These are phyloP conservation scores for Neoscytalidium dimidiatum DNA, from an alignment of 2,329 filamentous ascomycete species.

Conservation along the genomic window DNA sequence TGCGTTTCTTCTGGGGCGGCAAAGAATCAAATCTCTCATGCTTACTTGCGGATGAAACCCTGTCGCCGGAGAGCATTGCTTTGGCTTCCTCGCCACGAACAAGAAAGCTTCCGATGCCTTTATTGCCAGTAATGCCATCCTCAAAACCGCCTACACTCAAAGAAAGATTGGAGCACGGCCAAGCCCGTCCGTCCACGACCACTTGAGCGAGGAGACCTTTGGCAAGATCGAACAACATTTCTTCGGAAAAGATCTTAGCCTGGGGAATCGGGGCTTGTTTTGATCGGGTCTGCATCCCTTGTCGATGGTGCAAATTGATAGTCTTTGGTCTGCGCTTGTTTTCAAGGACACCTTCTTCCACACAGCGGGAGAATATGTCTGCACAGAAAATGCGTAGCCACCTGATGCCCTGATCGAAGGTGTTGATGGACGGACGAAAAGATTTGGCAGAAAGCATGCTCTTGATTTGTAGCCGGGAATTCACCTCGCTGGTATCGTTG, in stretches of 20 bases:
- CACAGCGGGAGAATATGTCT: constrained; percentile 85
- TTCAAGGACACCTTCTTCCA: constrained; percentile 88
- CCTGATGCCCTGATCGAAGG: constrained; percentile 71
- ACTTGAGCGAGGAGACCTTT: constrained; percentile 77
- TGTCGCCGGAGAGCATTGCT: constrained; percentile 37
- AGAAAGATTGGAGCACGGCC: constrained; percentile 90
- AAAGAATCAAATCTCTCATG: neutral
- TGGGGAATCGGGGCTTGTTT: constrained; percentile 75
- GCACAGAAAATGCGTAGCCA: constrained; percentile 92
- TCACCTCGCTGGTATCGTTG: constrained; percentile 85
- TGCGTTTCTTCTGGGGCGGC: constrained; percentile 29
- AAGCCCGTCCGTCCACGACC: constrained; percentile 73
- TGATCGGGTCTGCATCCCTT: constrained; percentile 72
- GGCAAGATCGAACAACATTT: constrained; percentile 71
- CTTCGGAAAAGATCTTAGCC: constrained; percentile 72
- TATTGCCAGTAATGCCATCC: constrained; percentile 79
- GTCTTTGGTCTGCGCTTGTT: constrained; percentile 84
- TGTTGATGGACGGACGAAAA: constrained; percentile 82
- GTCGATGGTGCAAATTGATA: constrained; percentile 80
- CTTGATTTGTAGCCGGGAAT: constrained; percentile 88
- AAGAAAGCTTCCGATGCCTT: constrained; percentile 84
- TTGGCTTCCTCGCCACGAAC: constrained; percentile 64
- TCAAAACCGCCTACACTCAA: constrained; percentile 91
- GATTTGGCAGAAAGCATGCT: constrained; percentile 97
- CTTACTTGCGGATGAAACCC: neutral